Percentiles rank a stretch among this genome's conserved stretches.
These are phyloP conservation scores for Trichomonascus vanleenenianus DNA, from an alignment of 805 yeast species.

Conservation along the genomic window DNA sequence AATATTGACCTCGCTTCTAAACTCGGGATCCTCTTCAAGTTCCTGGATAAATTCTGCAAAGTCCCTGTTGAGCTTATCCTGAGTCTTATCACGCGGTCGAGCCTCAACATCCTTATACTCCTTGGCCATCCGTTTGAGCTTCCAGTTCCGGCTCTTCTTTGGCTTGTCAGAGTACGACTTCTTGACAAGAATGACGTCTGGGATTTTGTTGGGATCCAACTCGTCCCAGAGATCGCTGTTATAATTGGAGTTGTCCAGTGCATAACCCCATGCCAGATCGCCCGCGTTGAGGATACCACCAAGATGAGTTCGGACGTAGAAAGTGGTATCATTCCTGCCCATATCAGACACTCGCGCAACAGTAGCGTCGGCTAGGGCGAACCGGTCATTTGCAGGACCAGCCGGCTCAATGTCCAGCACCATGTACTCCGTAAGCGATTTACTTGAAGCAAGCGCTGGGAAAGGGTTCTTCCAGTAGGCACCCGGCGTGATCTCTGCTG, in stretches of 20 bases:
- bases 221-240: conserved; percentile 81
- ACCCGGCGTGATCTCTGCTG: conserved; percentile 61
- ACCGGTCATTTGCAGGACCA: conserved; percentile 63
- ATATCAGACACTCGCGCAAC: conserved; percentile 84
- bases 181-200: conserved; percentile 78
- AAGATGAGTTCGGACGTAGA: conserved; percentile 79
- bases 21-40: conserved; percentile 20
- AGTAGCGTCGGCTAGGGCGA: conserved; percentile 82
- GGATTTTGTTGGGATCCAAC: conserved; percentile 52
- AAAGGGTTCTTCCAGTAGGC: conserved; percentile 83
- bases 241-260: conserved; percentile 74
- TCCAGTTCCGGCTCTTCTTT: conserved; percentile 15
- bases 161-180: conserved; percentile 8
- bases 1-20: conserved; percentile 67
- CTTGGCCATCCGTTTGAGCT: conserved; percentile 90
- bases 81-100: conserved; percentile 48
- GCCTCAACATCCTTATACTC: conserved; percentile 63
- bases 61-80: conserved; percentile 57
- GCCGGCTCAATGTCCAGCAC: conserved; percentile 77
- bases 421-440: conserved; percentile 76
- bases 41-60: conserved; percentile 20
- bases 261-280: conserved; percentile 90
- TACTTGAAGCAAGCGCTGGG: conserved; percentile 62
- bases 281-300: conserved; percentile 97
- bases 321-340: conserved; percentile 78